These are phyloP conservation scores for Sparassis latifolia DNA, from an alignment of 1,284 basidiomycete species.

Conservation along the genomic window DNA sequence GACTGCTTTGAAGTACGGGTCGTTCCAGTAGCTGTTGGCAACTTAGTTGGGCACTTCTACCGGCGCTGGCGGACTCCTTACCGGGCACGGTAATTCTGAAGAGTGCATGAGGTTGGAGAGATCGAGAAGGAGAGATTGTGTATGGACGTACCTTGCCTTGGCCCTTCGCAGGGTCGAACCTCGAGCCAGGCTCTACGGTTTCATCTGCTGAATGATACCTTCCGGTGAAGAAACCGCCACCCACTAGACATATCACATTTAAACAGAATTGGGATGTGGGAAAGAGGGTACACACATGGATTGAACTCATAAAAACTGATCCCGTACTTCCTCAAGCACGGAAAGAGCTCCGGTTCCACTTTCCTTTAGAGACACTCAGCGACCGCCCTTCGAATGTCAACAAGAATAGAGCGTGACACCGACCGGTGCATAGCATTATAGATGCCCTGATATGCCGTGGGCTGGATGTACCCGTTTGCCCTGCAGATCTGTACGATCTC, in stretches of 20 bases:
- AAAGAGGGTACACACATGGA: conserved; percentile 27
- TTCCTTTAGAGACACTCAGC: conserved; percentile 12
- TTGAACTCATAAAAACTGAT: conserved; percentile 58
- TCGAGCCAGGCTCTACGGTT: conserved; percentile 28
- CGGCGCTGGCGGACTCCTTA: neutral
- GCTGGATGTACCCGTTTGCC: conserved; percentile 50
- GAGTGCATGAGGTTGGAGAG: neutral
- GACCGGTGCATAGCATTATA: conserved; percentile 48
- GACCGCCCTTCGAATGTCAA: neutral
- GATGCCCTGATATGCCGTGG: conserved; percentile 64
- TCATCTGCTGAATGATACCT: conserved; percentile 24
- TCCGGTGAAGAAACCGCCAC: conserved; percentile 34
- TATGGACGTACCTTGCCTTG: conserved; percentile 23
- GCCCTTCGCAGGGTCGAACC: conserved; percentile 30
- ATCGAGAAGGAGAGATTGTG: neutral
- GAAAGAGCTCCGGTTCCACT: conserved; percentile 57
- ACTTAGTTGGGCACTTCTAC: too few species aligned
- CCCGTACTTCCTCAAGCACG: conserved; percentile 55
- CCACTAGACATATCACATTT: conserved; percentile 26
- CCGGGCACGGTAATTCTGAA: neutral
- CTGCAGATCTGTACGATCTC: conserved; percentile 55
- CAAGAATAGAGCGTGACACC: neutral
- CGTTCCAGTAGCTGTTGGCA: conserved; percentile 36
- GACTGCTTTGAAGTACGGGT: conserved; percentile 42
- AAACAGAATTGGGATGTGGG: neutral